Evolutionary conservation across 202 grass and related monocot species (phyloP).

Genomic region (Elaeis oleifera): DNA sequence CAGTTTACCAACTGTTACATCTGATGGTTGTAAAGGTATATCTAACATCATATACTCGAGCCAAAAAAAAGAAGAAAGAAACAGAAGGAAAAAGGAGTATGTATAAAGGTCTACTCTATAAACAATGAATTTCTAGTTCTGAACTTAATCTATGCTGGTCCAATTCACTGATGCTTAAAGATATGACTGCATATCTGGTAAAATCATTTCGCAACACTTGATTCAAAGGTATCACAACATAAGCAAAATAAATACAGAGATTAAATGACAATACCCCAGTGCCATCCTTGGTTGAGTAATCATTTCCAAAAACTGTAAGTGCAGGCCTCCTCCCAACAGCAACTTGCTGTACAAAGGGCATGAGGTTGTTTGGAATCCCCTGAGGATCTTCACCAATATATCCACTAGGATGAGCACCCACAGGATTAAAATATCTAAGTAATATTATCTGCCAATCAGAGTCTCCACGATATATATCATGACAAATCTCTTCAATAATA

Average conservation of each 20-base stretch:
- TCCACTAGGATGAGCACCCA: conserved; percentile 75
- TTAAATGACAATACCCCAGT: conserved; percentile 50
- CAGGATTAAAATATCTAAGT: conserved; percentile 92
- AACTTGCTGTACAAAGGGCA: conserved; percentile 96
- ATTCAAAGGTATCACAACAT: no score
- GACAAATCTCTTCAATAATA: conserved; percentile 87
- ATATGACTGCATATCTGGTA: no score
- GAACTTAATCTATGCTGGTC: no score
- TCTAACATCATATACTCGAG: no score
- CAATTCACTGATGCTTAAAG: no score
- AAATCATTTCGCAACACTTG: no score
- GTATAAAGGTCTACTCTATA: no score
- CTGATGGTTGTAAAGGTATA: no score
- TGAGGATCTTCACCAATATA: conserved; percentile 76
- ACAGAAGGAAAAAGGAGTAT: no score
- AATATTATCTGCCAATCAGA: conserved; percentile 89
- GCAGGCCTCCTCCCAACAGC: conserved; percentile 68
- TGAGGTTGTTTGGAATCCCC: conserved; percentile 84
- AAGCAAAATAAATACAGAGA: conserved; percentile 3
- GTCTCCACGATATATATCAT: conserved; percentile 50
- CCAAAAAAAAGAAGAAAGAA: no score
- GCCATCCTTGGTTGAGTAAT: conserved; percentile 84
- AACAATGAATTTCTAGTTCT: no score
- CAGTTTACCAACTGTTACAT: no score
- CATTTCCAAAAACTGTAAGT: conserved; percentile 71